phyloP scores from a whole-genome alignment of 2,329 filamentous ascomycete genomes.

The Fusarium heterosporum region DNA sequence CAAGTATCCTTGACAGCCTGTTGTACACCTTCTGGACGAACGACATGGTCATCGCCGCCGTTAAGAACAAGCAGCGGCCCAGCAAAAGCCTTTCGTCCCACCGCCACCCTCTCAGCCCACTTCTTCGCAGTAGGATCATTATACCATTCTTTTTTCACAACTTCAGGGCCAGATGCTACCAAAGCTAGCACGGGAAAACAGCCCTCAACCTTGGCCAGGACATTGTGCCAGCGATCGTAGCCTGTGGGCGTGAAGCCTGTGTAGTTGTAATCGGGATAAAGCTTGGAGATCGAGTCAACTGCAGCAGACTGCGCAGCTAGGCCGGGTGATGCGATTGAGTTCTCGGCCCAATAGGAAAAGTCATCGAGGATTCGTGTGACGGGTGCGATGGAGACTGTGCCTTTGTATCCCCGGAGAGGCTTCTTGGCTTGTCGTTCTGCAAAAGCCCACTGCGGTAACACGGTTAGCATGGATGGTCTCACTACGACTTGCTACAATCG shows the following conservation, averaged over 20 bases:
- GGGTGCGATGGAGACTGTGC: slow-evolving; percentile 27
- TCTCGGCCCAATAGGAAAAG: slow-evolving; percentile 13
- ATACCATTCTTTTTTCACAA: slow-evolving; percentile 1
- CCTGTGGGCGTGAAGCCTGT: slow-evolving; percentile 13
- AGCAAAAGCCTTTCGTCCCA: background rate
- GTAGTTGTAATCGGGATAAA: slow-evolving; percentile 30
- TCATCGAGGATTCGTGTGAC: slow-evolving; percentile 28
- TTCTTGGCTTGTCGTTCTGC: slow-evolving; percentile 28
- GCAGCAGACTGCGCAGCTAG: slow-evolving; percentile 7
- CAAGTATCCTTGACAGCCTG: slow-evolving; percentile 8
- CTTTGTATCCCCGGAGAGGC: slow-evolving; percentile 27
- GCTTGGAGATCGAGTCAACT: slow-evolving; percentile 26
- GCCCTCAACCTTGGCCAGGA: slow-evolving; percentile 16
- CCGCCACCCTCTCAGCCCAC: slow-evolving; percentile 11
- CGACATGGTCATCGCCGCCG: slow-evolving; percentile 8
- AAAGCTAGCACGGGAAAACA: slow-evolving; percentile 23
- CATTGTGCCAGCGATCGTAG: slow-evolving; percentile 33
- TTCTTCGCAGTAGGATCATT: background rate
- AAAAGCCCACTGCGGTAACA: slow-evolving; percentile 15
- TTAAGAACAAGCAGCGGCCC: slow-evolving; percentile 3
- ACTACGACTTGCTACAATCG: fast-evolving
- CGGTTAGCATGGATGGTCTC: background rate
- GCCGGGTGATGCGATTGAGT: slow-evolving; percentile 8
- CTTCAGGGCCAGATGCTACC: slow-evolving; percentile 6
- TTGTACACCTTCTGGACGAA: slow-evolving; percentile 16